These are phyloP conservation scores for Diaporthe vexans DNA, from an alignment of 2,329 filamentous ascomycete genomes.

Conservation along the genomic window DNA sequence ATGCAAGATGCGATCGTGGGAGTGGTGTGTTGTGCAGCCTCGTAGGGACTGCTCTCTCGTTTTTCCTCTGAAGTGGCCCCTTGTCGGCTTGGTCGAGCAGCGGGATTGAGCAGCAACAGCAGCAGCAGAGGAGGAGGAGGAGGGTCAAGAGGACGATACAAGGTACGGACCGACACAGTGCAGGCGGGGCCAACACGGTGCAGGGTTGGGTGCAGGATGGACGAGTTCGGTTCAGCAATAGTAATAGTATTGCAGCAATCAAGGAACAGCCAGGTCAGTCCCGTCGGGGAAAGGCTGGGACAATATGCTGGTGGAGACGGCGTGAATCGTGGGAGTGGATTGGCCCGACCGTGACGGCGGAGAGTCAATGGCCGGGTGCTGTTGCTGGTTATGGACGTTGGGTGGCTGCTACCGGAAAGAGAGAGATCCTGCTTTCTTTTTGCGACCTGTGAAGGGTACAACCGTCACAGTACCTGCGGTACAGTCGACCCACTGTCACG, in stretches of 20 bases:
- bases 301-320: slow-evolving; percentile 28
- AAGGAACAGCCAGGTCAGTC: slow-evolving; percentile 32
- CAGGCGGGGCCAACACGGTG: neutral
- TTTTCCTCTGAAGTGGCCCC: neutral
- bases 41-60: neutral
- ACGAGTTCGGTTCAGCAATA: slow-evolving; percentile 27
- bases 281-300: slow-evolving; percentile 31
- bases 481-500: too few species aligned
- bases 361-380: slow-evolving; percentile 13
- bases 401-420: slow-evolving; percentile 12
- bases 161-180: slow-evolving; percentile 17
- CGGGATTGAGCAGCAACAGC: neutral
- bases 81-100: slow-evolving; percentile 12
- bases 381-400: neutral
- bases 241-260: slow-evolving; percentile 29
- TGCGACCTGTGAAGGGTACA: neutral
- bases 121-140: slow-evolving; percentile 11
- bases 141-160: slow-evolving; percentile 6
- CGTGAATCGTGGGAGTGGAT: slow-evolving; percentile 33
- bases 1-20: neutral
- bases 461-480: too few species aligned
- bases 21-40: neutral
- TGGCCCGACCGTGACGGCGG: slow-evolving; percentile 17
- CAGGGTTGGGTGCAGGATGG: neutral
- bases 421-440: neutral